phyloP scores from a whole-genome alignment of 1,284 basidiomycete genomes.

The Irpex lacteus region DNA sequence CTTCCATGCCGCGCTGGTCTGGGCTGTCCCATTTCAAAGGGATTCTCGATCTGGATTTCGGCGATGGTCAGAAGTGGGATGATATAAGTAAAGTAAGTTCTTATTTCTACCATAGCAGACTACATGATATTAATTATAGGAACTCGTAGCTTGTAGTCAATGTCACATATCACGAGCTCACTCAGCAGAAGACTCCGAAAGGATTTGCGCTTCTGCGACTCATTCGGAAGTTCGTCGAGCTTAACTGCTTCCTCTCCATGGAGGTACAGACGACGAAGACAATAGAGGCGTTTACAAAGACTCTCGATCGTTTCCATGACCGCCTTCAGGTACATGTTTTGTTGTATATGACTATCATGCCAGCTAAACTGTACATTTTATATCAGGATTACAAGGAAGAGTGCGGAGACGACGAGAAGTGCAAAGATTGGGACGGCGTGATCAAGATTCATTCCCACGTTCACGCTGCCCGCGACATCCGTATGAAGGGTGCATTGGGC shows the following conservation, averaged over 20 bases:
- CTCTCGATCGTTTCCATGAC: slow-evolving; percentile 5
- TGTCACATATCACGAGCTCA: slow-evolving; percentile 11
- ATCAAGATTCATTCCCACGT: slow-evolving; percentile 19
- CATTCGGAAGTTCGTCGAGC: slow-evolving; percentile 15
- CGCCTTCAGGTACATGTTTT: slow-evolving; percentile 1
- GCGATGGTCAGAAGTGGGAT: slow-evolving; percentile 35
- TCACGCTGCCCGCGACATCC: slow-evolving; percentile 23
- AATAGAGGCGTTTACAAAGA: slow-evolving; percentile 5
- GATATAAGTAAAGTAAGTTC: slow-evolving; percentile 36
- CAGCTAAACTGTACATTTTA: no score
- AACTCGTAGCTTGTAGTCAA: slow-evolving; percentile 9
- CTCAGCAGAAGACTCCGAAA: not conserved
- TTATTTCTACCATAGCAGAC: not conserved
- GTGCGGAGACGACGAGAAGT: not conserved
- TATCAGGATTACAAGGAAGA: not conserved
- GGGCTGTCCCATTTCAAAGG: slow-evolving; percentile 34
- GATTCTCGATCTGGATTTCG: slow-evolving; percentile 29
- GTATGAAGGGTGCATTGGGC: slow-evolving; percentile 19
- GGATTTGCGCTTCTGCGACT: slow-evolving; percentile 17
- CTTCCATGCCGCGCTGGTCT: slow-evolving; percentile 32
- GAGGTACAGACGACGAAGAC: slow-evolving; percentile 22
- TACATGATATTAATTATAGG: not conserved
- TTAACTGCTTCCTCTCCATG: slow-evolving; percentile 17
- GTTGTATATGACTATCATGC: no score
- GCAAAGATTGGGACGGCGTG: slow-evolving; percentile 24